A percentile compares a stretch with the other conserved stretches of the same genome.
These are phyloP conservation scores for Bryoglossum gracile DNA, from an alignment of 495 filamentous ascomycete genomes.

Conservation along the genomic window DNA sequence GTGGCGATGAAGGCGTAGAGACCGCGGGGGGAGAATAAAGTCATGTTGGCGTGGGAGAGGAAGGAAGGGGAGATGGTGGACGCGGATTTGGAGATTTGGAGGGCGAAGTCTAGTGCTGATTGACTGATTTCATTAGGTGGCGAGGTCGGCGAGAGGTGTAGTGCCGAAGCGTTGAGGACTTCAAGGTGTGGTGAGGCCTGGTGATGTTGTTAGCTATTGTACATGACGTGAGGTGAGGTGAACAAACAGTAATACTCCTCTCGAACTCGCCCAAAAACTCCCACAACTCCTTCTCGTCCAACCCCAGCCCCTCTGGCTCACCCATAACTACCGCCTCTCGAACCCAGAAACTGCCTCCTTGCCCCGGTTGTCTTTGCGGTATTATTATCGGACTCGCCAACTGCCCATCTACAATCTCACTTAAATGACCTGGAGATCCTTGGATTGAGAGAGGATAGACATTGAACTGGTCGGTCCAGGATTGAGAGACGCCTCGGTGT, in stretches of 20 bases:
- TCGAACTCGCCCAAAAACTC: too few species aligned
- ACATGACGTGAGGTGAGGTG: too few species aligned
- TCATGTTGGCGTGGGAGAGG: not conserved
- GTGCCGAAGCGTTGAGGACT: not conserved
- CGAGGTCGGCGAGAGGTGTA: not conserved
- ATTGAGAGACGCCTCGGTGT: not conserved
- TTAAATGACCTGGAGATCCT: too few species aligned
- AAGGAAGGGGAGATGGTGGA: not conserved
- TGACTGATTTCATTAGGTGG: not conserved
- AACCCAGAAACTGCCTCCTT: not conserved
- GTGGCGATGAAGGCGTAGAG: not conserved
- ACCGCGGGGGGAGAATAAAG: not conserved
- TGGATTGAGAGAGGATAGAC: not conserved
- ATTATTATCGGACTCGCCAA: not conserved
- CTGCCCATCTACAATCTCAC: too few species aligned
- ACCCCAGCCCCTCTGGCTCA: too few species aligned
- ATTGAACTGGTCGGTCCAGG: not conserved
- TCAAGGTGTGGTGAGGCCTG: too few species aligned
- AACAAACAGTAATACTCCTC: too few species aligned
- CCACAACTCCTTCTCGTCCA: too few species aligned
- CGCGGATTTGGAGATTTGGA: too few species aligned
- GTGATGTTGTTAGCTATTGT: too few species aligned
- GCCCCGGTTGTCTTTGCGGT: not conserved
- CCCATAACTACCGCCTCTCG: not conserved
- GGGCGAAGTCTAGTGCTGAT: too few species aligned